phyloP scores from a whole-genome alignment of 192 early-diverging fungal genomes.

The Backusella luteola region DNA sequence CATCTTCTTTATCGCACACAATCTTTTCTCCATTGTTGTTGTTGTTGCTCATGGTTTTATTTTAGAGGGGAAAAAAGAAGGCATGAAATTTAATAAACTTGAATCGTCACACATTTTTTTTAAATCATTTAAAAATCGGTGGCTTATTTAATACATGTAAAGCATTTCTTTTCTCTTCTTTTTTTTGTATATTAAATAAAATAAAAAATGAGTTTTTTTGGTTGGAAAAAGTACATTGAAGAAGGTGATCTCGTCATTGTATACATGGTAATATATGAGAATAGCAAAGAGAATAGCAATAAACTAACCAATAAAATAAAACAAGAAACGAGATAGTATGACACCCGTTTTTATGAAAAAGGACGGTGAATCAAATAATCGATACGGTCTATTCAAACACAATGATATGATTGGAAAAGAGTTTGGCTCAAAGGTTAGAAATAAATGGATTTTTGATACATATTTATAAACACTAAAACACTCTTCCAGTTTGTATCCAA shows the following conservation, averaged over 20 bases:
- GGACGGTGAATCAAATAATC: conserved; percentile 69
- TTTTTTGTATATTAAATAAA: too few relatives aligned
- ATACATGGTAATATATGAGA: conserved; percentile 55
- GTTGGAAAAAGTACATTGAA: conserved; percentile 54
- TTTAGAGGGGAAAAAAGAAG: background rate
- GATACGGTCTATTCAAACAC: conserved; percentile 80
- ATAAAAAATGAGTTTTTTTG: conserved; percentile 29
- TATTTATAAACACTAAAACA: background rate
- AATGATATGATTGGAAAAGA: conserved; percentile 82
- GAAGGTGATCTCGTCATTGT: conserved; percentile 78
- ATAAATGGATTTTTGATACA: background rate
- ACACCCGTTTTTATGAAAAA: conserved; percentile 56
- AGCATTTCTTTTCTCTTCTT: background rate
- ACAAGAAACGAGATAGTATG: conserved; percentile 72
- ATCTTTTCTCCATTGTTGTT: background rate
- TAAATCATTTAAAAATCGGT: background rate
- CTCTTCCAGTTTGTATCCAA: conserved; percentile 51
- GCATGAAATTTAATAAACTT: background rate
- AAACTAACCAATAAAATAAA: too few relatives aligned
- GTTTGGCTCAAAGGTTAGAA: conserved; percentile 74
- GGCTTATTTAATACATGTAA: background rate
- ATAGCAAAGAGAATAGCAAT: background rate
- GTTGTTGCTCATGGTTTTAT: background rate
- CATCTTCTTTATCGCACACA: background rate
- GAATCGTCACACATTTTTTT: background rate